These are phyloP conservation scores for Dryas integrifolia DNA, from an alignment of 331 rosid genomes.

Conservation along the genomic window DNA sequence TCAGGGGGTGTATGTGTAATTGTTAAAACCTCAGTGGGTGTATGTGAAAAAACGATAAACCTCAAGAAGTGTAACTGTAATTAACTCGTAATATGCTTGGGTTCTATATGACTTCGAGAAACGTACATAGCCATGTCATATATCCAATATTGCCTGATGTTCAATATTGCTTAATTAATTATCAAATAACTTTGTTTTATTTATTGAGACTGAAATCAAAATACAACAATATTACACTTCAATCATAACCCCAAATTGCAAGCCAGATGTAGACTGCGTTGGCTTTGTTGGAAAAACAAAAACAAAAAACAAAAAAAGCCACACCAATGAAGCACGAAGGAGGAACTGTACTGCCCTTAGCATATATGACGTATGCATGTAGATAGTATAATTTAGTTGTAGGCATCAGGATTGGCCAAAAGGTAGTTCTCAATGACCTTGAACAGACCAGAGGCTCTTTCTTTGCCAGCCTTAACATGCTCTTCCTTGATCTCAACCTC, in stretches of 20 bases:
- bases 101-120: no score
- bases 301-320: background rate
- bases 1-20: no score
- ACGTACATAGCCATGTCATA: no score
- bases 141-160: no score
- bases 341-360: background rate
- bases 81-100: no score
- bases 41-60: no score
- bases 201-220: background rate
- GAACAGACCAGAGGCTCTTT: conserved; percentile 18
- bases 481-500: conserved; percentile 31
- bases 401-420: conserved; percentile 44
- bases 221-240: background rate
- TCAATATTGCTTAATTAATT: no score
- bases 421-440: conserved; percentile 24
- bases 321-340: background rate
- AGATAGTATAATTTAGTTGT: conserved; percentile 3
- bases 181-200: background rate
- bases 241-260: background rate
- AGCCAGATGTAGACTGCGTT: background rate
- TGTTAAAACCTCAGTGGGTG: no score
- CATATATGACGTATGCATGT: background rate
- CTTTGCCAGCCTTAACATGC: conserved; percentile 26
- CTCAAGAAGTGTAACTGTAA: no score
- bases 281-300: background rate